Conservation (phyloP, 148 eudicot species). For the Dianthus caryophyllus region DNA sequence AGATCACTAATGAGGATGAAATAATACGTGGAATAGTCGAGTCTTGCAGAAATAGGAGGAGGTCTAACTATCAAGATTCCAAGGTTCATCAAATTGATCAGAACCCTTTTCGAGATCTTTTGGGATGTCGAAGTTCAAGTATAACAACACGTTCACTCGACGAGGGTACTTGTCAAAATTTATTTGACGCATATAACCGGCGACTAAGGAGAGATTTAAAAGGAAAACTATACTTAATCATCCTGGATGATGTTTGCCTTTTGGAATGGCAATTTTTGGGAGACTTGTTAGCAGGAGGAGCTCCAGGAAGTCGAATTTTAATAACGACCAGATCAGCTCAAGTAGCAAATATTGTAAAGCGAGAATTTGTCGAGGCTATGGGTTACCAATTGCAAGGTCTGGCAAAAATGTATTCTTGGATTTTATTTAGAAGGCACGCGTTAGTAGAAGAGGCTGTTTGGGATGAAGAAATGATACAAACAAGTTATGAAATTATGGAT, state of each 20-base stretch:
- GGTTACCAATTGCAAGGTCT: conserved; percentile 12
- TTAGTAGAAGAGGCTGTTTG: not conserved
- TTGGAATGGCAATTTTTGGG: conserved; percentile 14
- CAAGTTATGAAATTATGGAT: conserved; percentile 10
- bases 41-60: conserved; percentile 19
- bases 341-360: conserved; percentile 2
- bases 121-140: conserved; percentile 21
- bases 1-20: conserved; percentile 10
- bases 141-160: not conserved
- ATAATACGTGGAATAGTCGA: conserved; percentile 21
- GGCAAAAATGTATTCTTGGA: not conserved
- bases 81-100: not conserved
- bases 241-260: conserved; percentile 25
- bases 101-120: conserved; percentile 3
- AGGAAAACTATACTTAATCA: conserved; percentile 25
- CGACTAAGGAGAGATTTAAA: conserved; percentile 22
- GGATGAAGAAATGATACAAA: not conserved
- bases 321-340: conserved; percentile 10
- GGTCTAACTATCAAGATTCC: conserved; percentile 1
- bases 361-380: not conserved
- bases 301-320: conserved; percentile 22
- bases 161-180: not conserved
- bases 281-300: conserved; percentile 17
- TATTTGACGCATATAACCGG: conserved; percentile 7
- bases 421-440: conserved; percentile 11